Evolutionary conservation across 202 grass and related monocot genomes (phyloP).

Genomic region (Panicum hallii): DNA sequence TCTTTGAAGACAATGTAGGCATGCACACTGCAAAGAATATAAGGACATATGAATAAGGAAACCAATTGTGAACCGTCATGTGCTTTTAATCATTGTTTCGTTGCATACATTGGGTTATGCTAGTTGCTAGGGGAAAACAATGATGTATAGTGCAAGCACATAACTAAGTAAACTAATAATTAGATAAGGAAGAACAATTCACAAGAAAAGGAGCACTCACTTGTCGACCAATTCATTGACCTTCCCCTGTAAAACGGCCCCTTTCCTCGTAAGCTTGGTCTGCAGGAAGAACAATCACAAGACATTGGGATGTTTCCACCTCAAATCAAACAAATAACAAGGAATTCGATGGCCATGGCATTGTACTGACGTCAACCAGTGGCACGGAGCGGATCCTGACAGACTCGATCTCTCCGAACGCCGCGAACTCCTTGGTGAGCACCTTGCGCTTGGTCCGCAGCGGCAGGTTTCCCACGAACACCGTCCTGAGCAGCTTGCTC

Average conservation of each 20-base stretch:
- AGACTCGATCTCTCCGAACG: constrained; percentile 82
- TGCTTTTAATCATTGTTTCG: neutral
- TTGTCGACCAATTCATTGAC: constrained; percentile 73
- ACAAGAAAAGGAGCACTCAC: constrained; percentile 47
- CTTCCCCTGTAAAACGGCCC: constrained; percentile 71
- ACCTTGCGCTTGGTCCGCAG: constrained; percentile 73
- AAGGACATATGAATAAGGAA: constrained; percentile 10
- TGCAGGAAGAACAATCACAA: constrained; percentile 51
- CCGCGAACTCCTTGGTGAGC: constrained; percentile 70
- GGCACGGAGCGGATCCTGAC: constrained; percentile 93
- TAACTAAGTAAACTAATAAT: neutral
- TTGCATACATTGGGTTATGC: neutral
- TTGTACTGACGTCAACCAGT: constrained; percentile 70
- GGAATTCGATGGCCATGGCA: neutral
- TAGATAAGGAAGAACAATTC: neutral
- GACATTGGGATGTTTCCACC: neutral
- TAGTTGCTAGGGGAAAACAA: neutral
- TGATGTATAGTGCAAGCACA: neutral
- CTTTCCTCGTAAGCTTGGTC: constrained; percentile 84
- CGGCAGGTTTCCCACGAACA: constrained; percentile 96
- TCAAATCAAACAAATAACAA: neutral
- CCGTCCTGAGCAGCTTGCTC: constrained; percentile 79
- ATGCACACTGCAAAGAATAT: constrained; percentile 72
- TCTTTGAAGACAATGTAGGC: constrained; percentile 97
- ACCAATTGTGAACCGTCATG: neutral